Evolutionary conservation across 129 eudicot genomes (phyloP), one percentile per base, ranked within the genome.

Genomic region (Deinandra increscens): DNA sequence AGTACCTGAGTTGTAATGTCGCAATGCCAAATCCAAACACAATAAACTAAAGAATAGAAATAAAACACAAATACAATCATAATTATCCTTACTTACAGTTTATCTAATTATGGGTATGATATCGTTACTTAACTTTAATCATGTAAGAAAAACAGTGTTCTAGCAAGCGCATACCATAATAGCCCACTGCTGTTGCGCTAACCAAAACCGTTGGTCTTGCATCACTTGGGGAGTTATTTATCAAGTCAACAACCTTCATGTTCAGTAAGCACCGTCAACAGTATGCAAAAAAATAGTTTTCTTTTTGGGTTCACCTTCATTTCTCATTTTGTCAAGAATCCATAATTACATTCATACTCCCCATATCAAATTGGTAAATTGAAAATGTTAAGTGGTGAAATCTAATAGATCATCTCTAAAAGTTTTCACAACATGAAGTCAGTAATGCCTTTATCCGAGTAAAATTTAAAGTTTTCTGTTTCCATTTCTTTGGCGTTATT

Each of bases 121-220:
- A 13, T 33, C 14, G 65, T 60, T 60, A 60, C 6, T 20, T 20
- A 49, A 54, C 13, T 14, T 31, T 60, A 14, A 31, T 60, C 23
- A 34, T 60, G 43, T n/a, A 15, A 60, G 13, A 42, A 41, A 45
- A 79, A 36, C 5, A 36, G 39, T 36, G 39, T 36, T 36, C 39
- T 36, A 36, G 2, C 39, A 36, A 36, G 7, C 39, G 5, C 39
- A 34, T 85, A 89, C 98, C 98, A 66, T 93, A 93, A 81, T 93
- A 93, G 38, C 98, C 98, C 55, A 93, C 96, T 22, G 98, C 98
- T 42, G 95, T 86, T 49, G 97, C 98, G 85, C 96, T 93, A 67
- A 93, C 83, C 71, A 93, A 81, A 79, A 93, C 96, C 49, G 43
- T 67, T 64, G 97, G 95, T 54, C 97, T 83, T 75, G 70, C 66